Evolutionary conservation across 768 basidiomycete genomes (phyloP), one percentile per base, ranked within the genome.

Genomic region (Suillus placidus): DNA sequence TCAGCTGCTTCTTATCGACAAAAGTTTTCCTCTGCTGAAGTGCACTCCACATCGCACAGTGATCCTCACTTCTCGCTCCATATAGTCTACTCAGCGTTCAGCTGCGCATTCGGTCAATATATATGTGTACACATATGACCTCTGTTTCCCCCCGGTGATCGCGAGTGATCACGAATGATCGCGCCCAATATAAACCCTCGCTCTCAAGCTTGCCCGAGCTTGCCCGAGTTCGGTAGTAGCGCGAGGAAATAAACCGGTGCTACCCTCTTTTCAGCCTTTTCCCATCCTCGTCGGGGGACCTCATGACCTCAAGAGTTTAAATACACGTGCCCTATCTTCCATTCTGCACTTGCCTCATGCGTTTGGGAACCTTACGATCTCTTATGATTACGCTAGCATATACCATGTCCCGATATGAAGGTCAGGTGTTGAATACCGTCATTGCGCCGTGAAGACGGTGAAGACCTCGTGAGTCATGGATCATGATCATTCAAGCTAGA

Each of bases 301-400:
- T 67, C 57, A 37, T 65, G 66, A 67, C 34, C 32, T 42, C 57
- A 60, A 64, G 58, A 67, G 66, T 65, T 64, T 67, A 60, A 47
- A 43, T 23, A 35, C 66, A 55, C 66, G 60, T 67, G 66, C 51
- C 43, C 42, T 40, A 40, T 38, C 45, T 54, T 61, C 56, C 66
- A 66, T 63, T 67, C 20, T 20, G n/a, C 30, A 49, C 16, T 47
- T 68, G 54, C 57, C 65, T 40, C 23, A 47, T 64, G 6, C 26
- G 57, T 23, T n/a, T 3, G 20, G 20, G 6, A 54, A 54, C 32
- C 32, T 54, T 34, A 10, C 32, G 38, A 35, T 43, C 26, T 30
- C 18, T 42, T 37, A 30, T 23, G 49, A 51, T 51, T 18, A 43
- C 18, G 40, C 26, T 42, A 55, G 34, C 54, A 35, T 55, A 34